Percentiles rank a stretch among this genome's conserved stretches.
Conservation (phyloP, 371 early-diverging fungal genomes). For the Parasitella parasitica region DNA sequence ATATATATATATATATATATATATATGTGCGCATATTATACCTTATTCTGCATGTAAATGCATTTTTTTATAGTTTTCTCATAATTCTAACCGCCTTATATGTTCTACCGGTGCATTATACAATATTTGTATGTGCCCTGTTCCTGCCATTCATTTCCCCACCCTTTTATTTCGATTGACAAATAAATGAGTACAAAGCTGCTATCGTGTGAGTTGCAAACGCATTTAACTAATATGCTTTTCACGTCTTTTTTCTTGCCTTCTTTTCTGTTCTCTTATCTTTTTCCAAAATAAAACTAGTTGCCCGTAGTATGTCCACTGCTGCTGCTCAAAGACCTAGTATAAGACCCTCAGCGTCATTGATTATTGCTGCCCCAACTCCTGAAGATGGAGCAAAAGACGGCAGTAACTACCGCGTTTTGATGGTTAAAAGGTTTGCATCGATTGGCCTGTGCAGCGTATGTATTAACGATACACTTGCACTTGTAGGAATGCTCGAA, state of each 20-base stretch:
- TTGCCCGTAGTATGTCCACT: constrained; percentile 16
- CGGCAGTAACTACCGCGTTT: constrained; percentile 52
- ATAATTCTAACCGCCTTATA: background rate
- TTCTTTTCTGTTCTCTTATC: background rate
- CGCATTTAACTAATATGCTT: background rate
- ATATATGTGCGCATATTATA: too few relatives aligned
- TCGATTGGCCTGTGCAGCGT: too few relatives aligned
- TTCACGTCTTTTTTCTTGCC: background rate
- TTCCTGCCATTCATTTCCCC: background rate
- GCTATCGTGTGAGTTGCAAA: constrained; percentile 10
- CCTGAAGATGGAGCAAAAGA: constrained; percentile 20
- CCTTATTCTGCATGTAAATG: too few relatives aligned
- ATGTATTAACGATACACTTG: background rate
- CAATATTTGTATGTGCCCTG: background rate
- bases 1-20: background rate
- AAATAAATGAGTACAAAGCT: constrained; percentile 4
- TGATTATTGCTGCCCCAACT: constrained; percentile 55
- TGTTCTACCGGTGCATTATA: background rate
- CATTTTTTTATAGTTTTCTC: too few relatives aligned
- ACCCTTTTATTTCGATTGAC: background rate
- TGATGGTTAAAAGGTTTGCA: constrained; percentile 58
- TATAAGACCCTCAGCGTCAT: constrained; percentile 22
- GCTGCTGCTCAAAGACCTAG: background rate
- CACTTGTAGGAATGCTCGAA: constrained; percentile 43
- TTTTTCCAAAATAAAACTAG: background rate